Evolutionary conservation across 768 basidiomycete species (phyloP), one percentile per base, ranked within the genome.

Genomic region (Tricholomella constricta): DNA sequence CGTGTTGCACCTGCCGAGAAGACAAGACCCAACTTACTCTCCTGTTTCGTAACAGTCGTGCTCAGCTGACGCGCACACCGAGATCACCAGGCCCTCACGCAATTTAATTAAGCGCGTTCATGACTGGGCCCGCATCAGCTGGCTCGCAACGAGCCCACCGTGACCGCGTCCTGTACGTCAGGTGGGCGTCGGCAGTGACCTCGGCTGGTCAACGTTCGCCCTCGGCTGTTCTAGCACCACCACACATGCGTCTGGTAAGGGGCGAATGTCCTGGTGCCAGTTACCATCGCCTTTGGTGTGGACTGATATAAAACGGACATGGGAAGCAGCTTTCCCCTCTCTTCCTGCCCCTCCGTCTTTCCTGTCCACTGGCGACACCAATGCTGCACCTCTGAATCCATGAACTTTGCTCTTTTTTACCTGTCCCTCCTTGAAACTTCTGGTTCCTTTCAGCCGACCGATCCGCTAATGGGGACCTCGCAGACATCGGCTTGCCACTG

Each of bases 131-230:
- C 37, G 48, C 29, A 54, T 57, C 56, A 57, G 44, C 52, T 57
- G 56, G 25, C 44, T 45, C 3, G 10, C 34, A 51, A 45, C 34
- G 40, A 38, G 45, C 32, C 29, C 52, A 54, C 49, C 52, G 52
- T 58, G 52, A 58, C 56, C 48, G 48, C 37, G 45, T 49, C 26
- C 42, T 31, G 27, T 3, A 26, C 38, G 48, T 58, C 56, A 58
- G 52, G 56, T 54, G 56, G 56, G 32, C 36, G 52, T 57, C 56
- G 52, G 56, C 52, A 54, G 48, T 38, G 45, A 29, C 41, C 37
- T 52, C 51, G 44, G 51, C 51, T 40, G 36, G 37, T 20, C 37
- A 38, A 44, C 37, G 36, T 37, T 44, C 32, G 36, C 32, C 49
- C 36, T 7, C 41, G 27, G 42, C 4, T 43, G 42, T 26, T 2